Evolutionary conservation across 1,284 basidiomycete genomes (phyloP), one percentile per base, ranked within the genome.

Genomic region (Trichosporon sp.): DNA sequence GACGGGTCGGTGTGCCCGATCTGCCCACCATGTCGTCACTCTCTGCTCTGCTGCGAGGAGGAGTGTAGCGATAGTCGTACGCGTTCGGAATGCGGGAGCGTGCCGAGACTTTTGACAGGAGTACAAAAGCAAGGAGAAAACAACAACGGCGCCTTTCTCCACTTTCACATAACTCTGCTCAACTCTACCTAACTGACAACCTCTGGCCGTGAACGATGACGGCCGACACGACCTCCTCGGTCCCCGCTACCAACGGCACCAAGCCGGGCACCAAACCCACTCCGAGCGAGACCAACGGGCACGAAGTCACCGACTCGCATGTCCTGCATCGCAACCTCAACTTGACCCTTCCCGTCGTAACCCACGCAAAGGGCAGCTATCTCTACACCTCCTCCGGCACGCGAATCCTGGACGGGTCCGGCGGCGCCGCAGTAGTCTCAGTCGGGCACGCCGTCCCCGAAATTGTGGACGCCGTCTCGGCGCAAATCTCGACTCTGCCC

Each of bases 341-440:
- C 5, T 35, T 68, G 40, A 64, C 70, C 19, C 72, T 76, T 48
- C 68, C 76, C 12, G 68, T 75, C 40, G 71, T 75, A 2, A 71
- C 71, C 19, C 71, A 69, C 40, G 78, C 74, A n/a, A 35, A 71
- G 38, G 79, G 79, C 19, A 69, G 68, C 65, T 79, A 77, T 69
- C 74, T 80, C 12, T 76, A 76, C 70, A 70, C 71, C 14, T 56
- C 71, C n/a, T 69, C 74, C 38, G 77, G 76, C 0, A 16, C 21
- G 6, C 73, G 69, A 26, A 66, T 80, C 4, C 76, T 80, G 40
- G 79, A 80, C 69, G 78, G 73, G 5, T 74, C 75, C 12, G 93
- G 92, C 59, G 93, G 93, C 40, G 92, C 93, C 4, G 92, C 93
- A 8, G 93, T 95, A 48, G 84, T 89, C 4, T 92, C 90, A 77